phyloP scores from a whole-genome alignment of 2,329 filamentous ascomycete genomes.

The Alternaria angustiovoidea region DNA sequence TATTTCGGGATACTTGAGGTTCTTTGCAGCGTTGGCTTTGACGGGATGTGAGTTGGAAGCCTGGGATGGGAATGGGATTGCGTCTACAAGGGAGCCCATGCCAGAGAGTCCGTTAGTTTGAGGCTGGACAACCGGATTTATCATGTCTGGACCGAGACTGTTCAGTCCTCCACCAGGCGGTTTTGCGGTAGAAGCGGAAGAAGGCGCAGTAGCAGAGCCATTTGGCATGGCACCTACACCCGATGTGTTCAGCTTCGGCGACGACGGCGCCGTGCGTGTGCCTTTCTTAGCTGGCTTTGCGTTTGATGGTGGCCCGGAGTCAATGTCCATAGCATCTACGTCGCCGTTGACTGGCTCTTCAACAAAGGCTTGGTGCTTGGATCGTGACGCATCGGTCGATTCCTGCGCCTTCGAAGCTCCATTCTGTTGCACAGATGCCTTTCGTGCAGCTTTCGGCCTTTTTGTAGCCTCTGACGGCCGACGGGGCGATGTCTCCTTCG shows the following conservation, averaged over 20 bases:
- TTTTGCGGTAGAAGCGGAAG: constrained; percentile 26
- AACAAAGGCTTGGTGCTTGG: constrained; percentile 43
- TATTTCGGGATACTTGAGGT: constrained; percentile 59
- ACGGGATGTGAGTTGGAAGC: constrained; percentile 56
- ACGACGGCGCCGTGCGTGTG: constrained; percentile 9
- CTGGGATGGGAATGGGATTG: constrained; percentile 67
- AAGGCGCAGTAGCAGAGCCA: constrained; percentile 23
- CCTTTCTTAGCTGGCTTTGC: constrained; percentile 17
- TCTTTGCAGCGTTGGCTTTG: constrained; percentile 49
- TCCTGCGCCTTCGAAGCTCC: constrained; percentile 40
- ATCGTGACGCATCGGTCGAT: constrained; percentile 35
- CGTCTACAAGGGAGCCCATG: constrained; percentile 61
- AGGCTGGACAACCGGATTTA: constrained; percentile 57
- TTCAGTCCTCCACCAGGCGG: constrained; percentile 40
- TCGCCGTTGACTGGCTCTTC: constrained; percentile 37
- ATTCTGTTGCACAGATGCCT: constrained; percentile 43
- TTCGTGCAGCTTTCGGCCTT: constrained; percentile 40
- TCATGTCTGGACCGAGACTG: constrained; percentile 60
- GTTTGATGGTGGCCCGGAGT: constrained; percentile 45
- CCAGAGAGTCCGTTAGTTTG: constrained; percentile 59
- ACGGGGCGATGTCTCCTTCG: constrained; percentile 44
- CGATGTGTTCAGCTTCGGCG: constrained; percentile 12
- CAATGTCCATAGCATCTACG: constrained; percentile 59
- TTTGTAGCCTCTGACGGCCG: constrained; percentile 39
- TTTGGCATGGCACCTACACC: constrained; percentile 22